Evolutionary conservation across 768 basidiomycete genomes (phyloP).

Genomic region (Daedaleopsis sinensis): DNA sequence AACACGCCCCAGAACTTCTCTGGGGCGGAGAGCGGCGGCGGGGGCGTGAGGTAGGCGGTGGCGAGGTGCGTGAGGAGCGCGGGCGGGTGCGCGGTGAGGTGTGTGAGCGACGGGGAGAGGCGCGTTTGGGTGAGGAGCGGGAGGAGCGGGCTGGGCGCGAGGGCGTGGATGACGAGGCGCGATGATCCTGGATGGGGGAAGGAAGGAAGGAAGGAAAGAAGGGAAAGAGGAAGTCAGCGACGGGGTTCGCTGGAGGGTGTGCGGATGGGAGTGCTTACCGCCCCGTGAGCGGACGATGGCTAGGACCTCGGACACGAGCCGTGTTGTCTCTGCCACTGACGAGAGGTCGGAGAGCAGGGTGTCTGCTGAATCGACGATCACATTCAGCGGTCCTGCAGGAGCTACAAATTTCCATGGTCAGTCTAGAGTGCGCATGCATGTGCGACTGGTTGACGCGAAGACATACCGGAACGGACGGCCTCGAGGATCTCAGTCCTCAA

Average conservation of each 20-base stretch:
- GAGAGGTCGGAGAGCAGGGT: constrained; percentile 61
- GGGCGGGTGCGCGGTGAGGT: constrained; percentile 71
- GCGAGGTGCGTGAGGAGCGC: constrained; percentile 70
- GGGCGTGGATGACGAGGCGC: constrained; percentile 61
- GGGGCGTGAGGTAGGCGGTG: constrained; percentile 68
- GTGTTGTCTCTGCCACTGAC: constrained; percentile 55
- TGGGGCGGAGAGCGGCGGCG: constrained; percentile 58
- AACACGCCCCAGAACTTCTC: constrained; percentile 84
- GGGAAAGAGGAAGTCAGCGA: not conserved
- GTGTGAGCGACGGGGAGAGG: constrained; percentile 67
- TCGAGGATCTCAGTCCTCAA: constrained; percentile 35
- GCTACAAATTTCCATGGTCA: constrained; percentile 31
- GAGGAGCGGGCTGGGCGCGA: constrained; percentile 50
- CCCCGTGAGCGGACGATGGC: constrained; percentile 47
- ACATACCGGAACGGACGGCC: constrained; percentile 42
- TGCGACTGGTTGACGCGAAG: not conserved
- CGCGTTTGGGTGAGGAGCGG: constrained; percentile 59
- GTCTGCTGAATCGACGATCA: constrained; percentile 76
- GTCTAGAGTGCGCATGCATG: not conserved
- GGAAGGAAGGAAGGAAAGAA: too few species aligned
- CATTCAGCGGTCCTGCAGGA: constrained; percentile 51
- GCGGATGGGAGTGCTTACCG: constrained; percentile 40
- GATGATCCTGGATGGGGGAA: constrained; percentile 54
- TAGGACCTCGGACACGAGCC: constrained; percentile 52
- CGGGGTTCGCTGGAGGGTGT: not conserved